Evolutionary conservation across 2,329 filamentous ascomycete species (phyloP).

Genomic region (Cordyceps cicadae): DNA sequence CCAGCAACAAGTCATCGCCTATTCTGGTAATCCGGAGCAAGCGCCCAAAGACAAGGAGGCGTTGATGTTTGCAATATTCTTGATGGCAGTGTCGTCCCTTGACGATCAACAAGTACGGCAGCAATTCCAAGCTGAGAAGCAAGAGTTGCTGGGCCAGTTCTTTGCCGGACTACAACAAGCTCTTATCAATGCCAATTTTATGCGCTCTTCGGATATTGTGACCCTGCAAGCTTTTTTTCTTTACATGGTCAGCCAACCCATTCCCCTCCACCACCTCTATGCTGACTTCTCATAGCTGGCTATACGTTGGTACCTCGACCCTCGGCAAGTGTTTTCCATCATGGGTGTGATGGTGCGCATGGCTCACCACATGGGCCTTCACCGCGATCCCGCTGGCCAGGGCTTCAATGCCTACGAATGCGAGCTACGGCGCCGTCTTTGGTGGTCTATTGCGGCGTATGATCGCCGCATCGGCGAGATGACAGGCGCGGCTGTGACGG

Average conservation of each 20-base stretch:
- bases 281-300: slow-evolving; percentile 24
- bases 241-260: slow-evolving; percentile 43
- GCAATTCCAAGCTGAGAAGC: slow-evolving; percentile 46
- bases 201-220: slow-evolving; percentile 56
- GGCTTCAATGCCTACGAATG: slow-evolving; percentile 51
- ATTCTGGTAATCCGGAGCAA: slow-evolving; percentile 45
- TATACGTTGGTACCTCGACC: slow-evolving; percentile 52
- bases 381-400: slow-evolving; percentile 50
- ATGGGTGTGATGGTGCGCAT: slow-evolving; percentile 59
- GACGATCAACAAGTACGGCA: slow-evolving; percentile 46
- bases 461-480: slow-evolving; percentile 63
- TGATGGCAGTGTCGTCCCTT: slow-evolving; percentile 50
- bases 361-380: slow-evolving; percentile 60
- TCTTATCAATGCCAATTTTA: slow-evolving; percentile 57
- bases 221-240: slow-evolving; percentile 60
- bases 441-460: slow-evolving; percentile 64
- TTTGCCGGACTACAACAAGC: slow-evolving; percentile 55
- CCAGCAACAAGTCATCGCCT: slow-evolving; percentile 56
- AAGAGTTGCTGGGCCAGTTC: slow-evolving; percentile 42
- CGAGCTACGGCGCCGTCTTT: slow-evolving; percentile 62
- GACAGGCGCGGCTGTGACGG: slow-evolving; percentile 49
- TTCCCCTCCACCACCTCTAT: background rate
- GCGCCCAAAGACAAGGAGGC: slow-evolving; percentile 52
- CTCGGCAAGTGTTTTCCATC: slow-evolving; percentile 39
- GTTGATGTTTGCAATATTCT: slow-evolving; percentile 59